Evolutionary conservation across 83 land plant genomes (phyloP), one percentile per base, ranked within the genome.

Genomic region (Isoetes engelmannii): DNA sequence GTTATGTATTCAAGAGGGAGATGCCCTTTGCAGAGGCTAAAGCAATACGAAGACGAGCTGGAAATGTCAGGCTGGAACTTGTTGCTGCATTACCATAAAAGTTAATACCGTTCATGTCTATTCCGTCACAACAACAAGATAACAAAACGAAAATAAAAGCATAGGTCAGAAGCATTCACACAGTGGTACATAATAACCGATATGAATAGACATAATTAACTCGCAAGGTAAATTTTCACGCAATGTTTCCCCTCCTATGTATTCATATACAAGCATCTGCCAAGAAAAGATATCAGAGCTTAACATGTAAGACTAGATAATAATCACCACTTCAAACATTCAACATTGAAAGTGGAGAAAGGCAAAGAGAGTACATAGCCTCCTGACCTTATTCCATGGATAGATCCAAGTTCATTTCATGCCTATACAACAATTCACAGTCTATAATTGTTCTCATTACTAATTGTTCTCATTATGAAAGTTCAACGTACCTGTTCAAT

Each of bases 191-290:
- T 10, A 28, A 20, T 5, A 42, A 42, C n/a, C 12, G 5, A 13
- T 54, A 57, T 17, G 20, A 20, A 42, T 12, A 54, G 44, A 10
- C 41, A 18, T n/a, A 5, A 57, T 28, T 28, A 47, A 64, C 72
- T 46, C 63, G 63, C 74, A 71, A 45, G 50, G 44, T 42, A 74
- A 63, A 20, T 66, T 59, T 43, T 74, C 76, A 12, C 73, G 63
- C 4, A 74, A 19, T 47, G 46, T 74, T 4, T 74, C 77, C 5
- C 74, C 74, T 47, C 60, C 62, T 66, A 75, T 75, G 77, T 61
- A 75, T 18, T 75, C 77, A 20, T 75, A 75, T 41, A 75, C 66
- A 63, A 75, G 61, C 74, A 75, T 69, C 77, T 75, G 72, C 56
- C 47, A 5, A 46, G n/a, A 4, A 21, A 12, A 21, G 43, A 12